These are phyloP conservation scores for Coniochaeta hoffmannii DNA, from an alignment of 2,329 filamentous ascomycete genomes.

Conservation along the genomic window DNA sequence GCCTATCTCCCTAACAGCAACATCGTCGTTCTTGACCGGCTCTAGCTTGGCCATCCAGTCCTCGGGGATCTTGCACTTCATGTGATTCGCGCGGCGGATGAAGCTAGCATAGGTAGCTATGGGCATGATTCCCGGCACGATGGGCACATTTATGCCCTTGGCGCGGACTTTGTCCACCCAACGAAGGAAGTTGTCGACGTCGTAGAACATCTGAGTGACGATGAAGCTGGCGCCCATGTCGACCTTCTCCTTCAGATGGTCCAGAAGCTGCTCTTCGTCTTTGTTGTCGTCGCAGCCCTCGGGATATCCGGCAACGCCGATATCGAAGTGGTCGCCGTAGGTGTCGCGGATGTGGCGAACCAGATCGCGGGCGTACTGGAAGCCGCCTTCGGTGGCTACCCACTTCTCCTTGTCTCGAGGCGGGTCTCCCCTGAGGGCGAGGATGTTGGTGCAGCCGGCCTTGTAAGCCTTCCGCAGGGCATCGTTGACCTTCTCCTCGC, in stretches of 20 bases:
- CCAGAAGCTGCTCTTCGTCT: conserved; percentile 74
- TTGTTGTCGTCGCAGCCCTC: conserved; percentile 93
- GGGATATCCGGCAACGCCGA: conserved; percentile 93
- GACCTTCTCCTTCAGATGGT: conserved; percentile 94
- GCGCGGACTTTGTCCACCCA: conserved; percentile 86
- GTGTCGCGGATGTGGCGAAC: conserved; percentile 66
- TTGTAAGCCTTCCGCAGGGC: conserved; percentile 86
- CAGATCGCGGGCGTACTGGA: conserved; percentile 87
- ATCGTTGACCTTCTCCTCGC: conserved; percentile 80
- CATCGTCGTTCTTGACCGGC: conserved; percentile 93
- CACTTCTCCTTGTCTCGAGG: conserved; percentile 91
- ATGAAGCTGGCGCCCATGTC: conserved; percentile 91
- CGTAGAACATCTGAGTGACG: conserved; percentile 99
- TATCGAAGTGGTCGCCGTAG: conserved; percentile 90
- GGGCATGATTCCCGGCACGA: conserved; percentile 86
- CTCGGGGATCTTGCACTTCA: conserved; percentile 74
- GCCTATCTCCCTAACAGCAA: conserved; percentile 82
- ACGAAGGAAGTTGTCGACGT: conserved; percentile 85
- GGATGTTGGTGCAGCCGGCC: conserved; percentile 93
- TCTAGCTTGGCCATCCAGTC: conserved; percentile 78
- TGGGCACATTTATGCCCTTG: conserved; percentile 63
- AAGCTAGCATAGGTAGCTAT: conserved; percentile 96
- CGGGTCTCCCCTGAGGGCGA: conserved; percentile 88
- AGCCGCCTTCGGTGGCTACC: conserved; percentile 79
- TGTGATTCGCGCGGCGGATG: conserved; percentile 82